These are phyloP conservation scores for Bifiguratus adelaidae DNA, from an alignment of 192 early-diverging fungal genomes.

Conservation along the genomic window DNA sequence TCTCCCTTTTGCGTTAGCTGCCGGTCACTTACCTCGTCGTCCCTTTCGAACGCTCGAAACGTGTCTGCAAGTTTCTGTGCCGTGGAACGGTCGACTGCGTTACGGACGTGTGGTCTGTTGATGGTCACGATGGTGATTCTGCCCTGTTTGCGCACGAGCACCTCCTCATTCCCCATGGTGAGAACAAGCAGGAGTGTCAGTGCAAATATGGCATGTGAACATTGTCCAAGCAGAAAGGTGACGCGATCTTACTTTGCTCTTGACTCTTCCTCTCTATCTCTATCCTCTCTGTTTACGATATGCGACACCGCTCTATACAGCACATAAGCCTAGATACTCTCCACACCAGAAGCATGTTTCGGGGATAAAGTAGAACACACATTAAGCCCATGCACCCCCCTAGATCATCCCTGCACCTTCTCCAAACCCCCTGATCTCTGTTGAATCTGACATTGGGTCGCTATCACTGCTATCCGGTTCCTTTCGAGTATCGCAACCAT, in stretches of 20 bases:
- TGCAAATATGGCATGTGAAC: too few relatives aligned
- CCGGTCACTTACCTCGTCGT: slow-evolving; percentile 12
- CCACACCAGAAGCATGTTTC: too few relatives aligned
- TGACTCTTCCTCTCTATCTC: neutral
- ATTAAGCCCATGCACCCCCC: too few relatives aligned
- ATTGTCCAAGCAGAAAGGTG: too few relatives aligned
- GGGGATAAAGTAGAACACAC: too few relatives aligned
- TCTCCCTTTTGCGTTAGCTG: neutral
- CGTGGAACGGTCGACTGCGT: slow-evolving; percentile 33
- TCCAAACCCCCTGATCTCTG: too few relatives aligned
- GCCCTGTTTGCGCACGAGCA: slow-evolving; percentile 15
- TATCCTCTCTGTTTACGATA: neutral
- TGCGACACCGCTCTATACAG: neutral
- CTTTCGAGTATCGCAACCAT: too few relatives aligned
- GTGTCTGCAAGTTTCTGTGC: slow-evolving; percentile 27
- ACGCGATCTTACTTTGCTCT: slow-evolving; percentile 6
- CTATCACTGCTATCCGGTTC: too few relatives aligned
- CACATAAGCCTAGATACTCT: neutral
- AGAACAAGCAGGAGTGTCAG: too few relatives aligned
- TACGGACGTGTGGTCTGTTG: slow-evolving; percentile 27
- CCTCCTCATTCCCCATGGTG: slow-evolving; percentile 3
- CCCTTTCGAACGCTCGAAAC: slow-evolving; percentile 34
- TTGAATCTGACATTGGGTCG: too few relatives aligned
- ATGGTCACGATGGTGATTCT: slow-evolving; percentile 22
- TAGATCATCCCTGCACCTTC: too few relatives aligned